phyloP scores from a whole-genome alignment of 2,329 filamentous ascomycete species.

The Lachnellula willkommii region DNA sequence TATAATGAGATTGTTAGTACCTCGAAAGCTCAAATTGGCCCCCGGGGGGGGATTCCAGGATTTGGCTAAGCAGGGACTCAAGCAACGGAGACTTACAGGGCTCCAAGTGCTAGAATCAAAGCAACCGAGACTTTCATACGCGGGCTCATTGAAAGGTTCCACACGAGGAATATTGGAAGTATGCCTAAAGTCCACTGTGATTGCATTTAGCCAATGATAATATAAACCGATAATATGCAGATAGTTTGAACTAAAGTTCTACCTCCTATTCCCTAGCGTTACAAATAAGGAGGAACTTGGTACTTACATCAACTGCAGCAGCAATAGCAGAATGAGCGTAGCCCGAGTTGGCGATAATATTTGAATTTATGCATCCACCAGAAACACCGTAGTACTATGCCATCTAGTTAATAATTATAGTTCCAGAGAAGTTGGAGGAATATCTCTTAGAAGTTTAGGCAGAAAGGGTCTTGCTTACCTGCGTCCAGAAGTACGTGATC shows the following conservation, averaged over 20 bases:
- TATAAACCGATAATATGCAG: too few relatives aligned
- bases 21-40: too few relatives aligned
- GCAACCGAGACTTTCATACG: conserved; percentile 35
- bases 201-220: neutral
- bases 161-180: conserved; percentile 37
- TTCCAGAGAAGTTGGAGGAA: too few relatives aligned
- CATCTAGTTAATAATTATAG: too few relatives aligned
- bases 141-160: conserved; percentile 35
- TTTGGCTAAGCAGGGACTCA: too few relatives aligned
- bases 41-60: too few relatives aligned
- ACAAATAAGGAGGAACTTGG: neutral
- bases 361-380: conserved; percentile 29
- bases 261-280: neutral
- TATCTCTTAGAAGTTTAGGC: too few relatives aligned
- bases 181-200: conserved; percentile 33
- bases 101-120: conserved; percentile 30
- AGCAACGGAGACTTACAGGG: conserved; percentile 29
- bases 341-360: conserved; percentile 28
- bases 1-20: conserved; percentile 7
- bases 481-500: conserved; percentile 34
- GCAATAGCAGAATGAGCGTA: conserved; percentile 37
- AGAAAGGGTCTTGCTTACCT: too few relatives aligned
- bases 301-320: conserved; percentile 29
- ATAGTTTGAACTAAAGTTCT: too few relatives aligned
- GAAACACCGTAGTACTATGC: conserved; percentile 19